Percentiles rank a stretch among this genome's conserved stretches.
These are phyloP conservation scores for Lotmaria passim DNA, from an alignment of 208 protist species.

Conservation along the genomic window DNA sequence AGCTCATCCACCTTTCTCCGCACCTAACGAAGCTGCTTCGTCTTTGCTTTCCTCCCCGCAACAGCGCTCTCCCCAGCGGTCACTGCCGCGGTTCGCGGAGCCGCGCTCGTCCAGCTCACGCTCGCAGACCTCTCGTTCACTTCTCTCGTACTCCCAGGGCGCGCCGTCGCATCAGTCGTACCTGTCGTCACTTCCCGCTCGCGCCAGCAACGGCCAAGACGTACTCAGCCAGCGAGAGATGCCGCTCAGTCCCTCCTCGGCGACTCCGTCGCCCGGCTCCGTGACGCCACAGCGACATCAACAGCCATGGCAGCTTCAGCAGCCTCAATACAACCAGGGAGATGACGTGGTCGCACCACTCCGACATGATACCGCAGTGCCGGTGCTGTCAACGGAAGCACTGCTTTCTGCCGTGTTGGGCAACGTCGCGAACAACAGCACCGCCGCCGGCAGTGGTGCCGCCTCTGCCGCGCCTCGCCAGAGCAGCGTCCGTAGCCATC, in stretches of 20 bases:
- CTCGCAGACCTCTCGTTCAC: conserved; percentile 11
- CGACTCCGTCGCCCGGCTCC: not conserved
- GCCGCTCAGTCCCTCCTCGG: not conserved
- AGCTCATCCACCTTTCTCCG: not conserved
- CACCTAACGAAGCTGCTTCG: not conserved
- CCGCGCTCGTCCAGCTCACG: not conserved
- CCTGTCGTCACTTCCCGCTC: not conserved
- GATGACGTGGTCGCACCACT: not conserved
- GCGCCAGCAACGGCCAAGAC: not conserved
- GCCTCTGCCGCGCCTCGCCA: no score
- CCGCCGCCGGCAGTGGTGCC: not conserved
- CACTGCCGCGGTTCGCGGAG: not conserved
- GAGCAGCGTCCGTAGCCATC: no score
- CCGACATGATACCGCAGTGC: not conserved
- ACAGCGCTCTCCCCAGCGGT: not conserved
- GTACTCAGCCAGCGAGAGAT: not conserved
- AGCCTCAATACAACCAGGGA: no score
- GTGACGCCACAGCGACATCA: not conserved
- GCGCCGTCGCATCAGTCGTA: conserved; percentile 7
- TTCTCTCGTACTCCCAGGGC: conserved; percentile 17
- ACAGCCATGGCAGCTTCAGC: not conserved
- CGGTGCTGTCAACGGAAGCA: not conserved
- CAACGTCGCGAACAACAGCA: not conserved
- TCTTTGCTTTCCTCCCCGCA: not conserved
- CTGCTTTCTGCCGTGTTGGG: not conserved